Evolutionary conservation across 2,329 filamentous ascomycete species (phyloP).

Genomic region (Monosporascus sp.): DNA sequence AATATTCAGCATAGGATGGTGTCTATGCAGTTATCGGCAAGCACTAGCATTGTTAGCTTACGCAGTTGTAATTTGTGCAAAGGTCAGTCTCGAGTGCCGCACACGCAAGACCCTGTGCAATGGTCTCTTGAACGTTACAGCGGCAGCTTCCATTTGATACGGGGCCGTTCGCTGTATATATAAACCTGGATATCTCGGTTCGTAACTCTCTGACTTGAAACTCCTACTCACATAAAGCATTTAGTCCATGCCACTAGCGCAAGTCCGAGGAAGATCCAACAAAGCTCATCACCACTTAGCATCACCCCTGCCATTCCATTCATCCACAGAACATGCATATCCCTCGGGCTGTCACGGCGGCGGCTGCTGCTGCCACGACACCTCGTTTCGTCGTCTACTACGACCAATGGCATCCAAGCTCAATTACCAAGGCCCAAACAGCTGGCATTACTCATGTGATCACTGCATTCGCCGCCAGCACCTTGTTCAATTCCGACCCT

Average conservation of each 20-base stretch:
- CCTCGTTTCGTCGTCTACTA: neutral
- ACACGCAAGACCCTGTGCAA: no score
- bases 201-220: neutral
- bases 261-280: no score
- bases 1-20: neutral
- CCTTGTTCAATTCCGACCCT: constrained; percentile 20
- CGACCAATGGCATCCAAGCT: neutral
- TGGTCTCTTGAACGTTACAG: no score
- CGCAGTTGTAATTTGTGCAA: neutral
- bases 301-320: neutral
- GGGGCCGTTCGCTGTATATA: no score
- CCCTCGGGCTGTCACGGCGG: neutral
- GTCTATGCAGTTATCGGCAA: neutral
- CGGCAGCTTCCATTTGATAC: no score
- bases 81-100: no score
- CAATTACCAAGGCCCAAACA: constrained; percentile 1
- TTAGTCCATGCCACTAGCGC: no score
- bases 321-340: neutral
- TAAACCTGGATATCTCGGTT: no score
- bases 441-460: constrained; percentile 25
- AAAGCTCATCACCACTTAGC: no score
- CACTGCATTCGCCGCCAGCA: constrained; percentile 22
- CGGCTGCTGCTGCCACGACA: neutral
- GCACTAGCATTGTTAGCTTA: neutral
- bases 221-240: neutral